Conservation (phyloP, 2,329 filamentous ascomycete genomes). For the Aspergillus hiratsukae region DNA sequence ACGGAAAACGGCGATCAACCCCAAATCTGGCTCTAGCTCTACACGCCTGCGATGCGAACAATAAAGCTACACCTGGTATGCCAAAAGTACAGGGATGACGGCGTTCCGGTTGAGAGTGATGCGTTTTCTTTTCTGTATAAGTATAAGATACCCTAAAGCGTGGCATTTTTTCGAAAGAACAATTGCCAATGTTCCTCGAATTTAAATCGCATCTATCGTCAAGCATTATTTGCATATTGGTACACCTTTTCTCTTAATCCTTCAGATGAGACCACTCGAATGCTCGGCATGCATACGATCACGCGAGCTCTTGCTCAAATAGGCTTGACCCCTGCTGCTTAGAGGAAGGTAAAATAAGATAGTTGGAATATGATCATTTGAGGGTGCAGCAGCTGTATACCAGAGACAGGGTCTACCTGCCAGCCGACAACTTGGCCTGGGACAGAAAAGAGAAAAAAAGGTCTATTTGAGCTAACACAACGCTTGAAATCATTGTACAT, state of each 20-base stretch:
- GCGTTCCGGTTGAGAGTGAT: constrained; percentile 2
- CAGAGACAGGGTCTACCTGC: constrained; percentile 1
- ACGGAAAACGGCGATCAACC: not conserved
- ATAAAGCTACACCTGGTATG: not conserved
- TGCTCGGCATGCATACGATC: not conserved
- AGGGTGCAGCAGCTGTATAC: not conserved
- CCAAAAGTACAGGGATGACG: constrained; percentile 2
- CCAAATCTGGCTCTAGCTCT: not conserved
- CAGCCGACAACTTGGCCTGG: not conserved
- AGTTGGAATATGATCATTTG: not conserved
- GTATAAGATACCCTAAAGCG: not conserved
- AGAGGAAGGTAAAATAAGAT: not conserved
- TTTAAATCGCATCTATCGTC: not conserved
- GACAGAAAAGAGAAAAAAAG: not conserved
- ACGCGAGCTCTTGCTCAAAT: not conserved
- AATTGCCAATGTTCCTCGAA: not conserved
- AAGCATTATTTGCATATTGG: not conserved
- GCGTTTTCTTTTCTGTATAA: not conserved
- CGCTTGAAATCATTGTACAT: constrained; percentile 61
- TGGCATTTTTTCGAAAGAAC: not conserved
- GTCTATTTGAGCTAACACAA: constrained; percentile 5
- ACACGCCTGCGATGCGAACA: too few relatives aligned
- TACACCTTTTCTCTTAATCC: not conserved
- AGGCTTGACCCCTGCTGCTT: not conserved
- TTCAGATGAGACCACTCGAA: not conserved